These are phyloP conservation scores for Globisporangium barbulae DNA, from an alignment of 352 stramenopile species.

Conservation along the genomic window DNA sequence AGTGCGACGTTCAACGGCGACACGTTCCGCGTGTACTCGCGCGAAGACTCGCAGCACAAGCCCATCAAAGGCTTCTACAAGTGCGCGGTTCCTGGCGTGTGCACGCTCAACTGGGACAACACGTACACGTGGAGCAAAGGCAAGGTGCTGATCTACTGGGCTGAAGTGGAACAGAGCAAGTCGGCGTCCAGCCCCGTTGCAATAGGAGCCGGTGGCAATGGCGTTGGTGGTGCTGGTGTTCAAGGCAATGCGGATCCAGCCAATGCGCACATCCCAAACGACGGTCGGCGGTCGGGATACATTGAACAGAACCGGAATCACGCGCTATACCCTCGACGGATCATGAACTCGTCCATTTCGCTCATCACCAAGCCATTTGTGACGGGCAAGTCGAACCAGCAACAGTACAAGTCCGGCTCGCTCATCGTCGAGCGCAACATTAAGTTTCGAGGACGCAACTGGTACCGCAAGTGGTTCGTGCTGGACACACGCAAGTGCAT, in stretches of 20 bases:
- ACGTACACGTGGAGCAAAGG: slow-evolving; percentile 80
- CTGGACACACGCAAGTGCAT: slow-evolving; percentile 58
- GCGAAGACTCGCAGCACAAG: slow-evolving; percentile 59
- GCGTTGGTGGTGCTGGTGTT: not conserved
- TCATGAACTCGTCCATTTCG: slow-evolving; percentile 76
- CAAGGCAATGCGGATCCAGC: not conserved
- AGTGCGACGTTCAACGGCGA: slow-evolving; percentile 67
- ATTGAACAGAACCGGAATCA: slow-evolving; percentile 62
- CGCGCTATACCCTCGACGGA: slow-evolving; percentile 53
- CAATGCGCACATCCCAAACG: not conserved
- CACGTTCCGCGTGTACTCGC: slow-evolving; percentile 58
- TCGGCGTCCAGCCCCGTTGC: not conserved
- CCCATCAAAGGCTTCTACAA: slow-evolving; percentile 63
- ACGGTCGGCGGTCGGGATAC: slow-evolving; percentile 52
- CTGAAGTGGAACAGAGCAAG: slow-evolving; percentile 45
- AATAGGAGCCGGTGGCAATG: not conserved
- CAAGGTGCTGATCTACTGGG: slow-evolving; percentile 77
- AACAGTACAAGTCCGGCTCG: slow-evolving; percentile 40
- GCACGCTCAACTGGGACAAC: slow-evolving; percentile 77
- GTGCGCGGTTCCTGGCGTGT: slow-evolving; percentile 43
- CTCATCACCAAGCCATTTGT: slow-evolving; percentile 67
- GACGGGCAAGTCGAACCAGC: slow-evolving; percentile 21
- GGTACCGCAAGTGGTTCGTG: slow-evolving; percentile 84
- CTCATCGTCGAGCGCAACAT: slow-evolving; percentile 72
- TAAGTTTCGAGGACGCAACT: slow-evolving; percentile 67